Conservation (phyloP, 2,329 filamentous ascomycete genomes). For the Cordyceps militaris region DNA sequence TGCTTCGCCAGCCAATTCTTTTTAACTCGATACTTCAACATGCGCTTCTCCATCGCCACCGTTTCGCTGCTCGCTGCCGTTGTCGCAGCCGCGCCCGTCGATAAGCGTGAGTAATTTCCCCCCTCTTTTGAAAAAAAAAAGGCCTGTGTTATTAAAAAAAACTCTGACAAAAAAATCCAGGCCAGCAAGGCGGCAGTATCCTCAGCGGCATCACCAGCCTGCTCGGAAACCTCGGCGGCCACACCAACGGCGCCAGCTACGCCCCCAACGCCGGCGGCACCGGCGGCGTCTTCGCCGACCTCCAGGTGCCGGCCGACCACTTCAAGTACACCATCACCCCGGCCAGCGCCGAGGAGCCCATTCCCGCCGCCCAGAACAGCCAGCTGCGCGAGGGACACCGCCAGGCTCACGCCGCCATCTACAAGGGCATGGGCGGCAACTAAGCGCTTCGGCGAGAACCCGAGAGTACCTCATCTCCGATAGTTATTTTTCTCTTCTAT, state of each 20-base stretch:
- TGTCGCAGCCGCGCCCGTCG: background rate
- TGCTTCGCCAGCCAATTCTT: background rate
- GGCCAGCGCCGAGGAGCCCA: background rate
- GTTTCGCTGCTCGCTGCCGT: background rate
- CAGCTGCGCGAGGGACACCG: constrained; percentile 10
- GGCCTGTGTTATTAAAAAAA: too few relatives aligned
- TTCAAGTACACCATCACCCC: constrained; percentile 6
- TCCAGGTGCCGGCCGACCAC: constrained; percentile 5
- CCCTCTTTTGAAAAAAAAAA: background rate
- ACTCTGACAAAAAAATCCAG: background rate
- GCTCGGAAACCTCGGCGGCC: constrained; percentile 7
- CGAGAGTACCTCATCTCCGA: too few relatives aligned
- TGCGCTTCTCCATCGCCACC: constrained; percentile 2
- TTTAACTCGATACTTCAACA: background rate
- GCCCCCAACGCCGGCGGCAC: background rate
- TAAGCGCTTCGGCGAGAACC: background rate
- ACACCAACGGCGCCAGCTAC: constrained; percentile 4
- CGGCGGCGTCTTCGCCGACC: background rate
- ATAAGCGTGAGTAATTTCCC: background rate
- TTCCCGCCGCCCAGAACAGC: constrained; percentile 1
- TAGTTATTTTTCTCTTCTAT: too few relatives aligned
- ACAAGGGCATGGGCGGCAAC: background rate
- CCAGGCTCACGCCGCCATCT: constrained; percentile 1
- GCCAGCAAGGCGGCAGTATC: background rate
- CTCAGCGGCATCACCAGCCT: constrained; percentile 1